Evolutionary conservation across 2,329 filamentous ascomycete species (phyloP), one percentile per base, ranked within the genome.

Genomic region (Zasmidium citrigriseum): DNA sequence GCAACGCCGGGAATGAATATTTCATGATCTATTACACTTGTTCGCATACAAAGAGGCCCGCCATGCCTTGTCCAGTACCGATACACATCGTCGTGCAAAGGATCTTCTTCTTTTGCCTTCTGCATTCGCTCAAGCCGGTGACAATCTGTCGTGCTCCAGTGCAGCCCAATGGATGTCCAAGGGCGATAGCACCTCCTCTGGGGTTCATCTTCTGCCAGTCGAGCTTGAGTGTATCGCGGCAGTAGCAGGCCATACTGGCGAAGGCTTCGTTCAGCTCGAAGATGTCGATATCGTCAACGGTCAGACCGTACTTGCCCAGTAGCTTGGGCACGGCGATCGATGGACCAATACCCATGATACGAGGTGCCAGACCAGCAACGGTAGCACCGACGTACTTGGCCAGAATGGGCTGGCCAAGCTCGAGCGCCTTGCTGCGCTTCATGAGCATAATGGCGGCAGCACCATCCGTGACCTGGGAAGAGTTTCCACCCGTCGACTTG

Each of bases 181-280:
- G 82, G 2, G 90, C 90, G 71, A 95, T 93, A 64, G 90, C 90
- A 63, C 90, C 90, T 67, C 90, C 90, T 60, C 89, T 82, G 23
- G 88, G 83, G 78, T 95, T 95, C 83, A 95, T 84, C 85, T 92
- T 93, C 69, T 82, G 76, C 76, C 83, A 84, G 72, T 90, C 87
- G 52, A 93, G 79, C 64, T 85, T 85, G 52, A 95, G 82, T 65
- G 73, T 77, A 58, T 81, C 75, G 22, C 66, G 62, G 78, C 92
- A 96, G 84, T 97, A 98, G 25, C 97, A 93, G 1, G 91, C 93
- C 95, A 98, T 98, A 53, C 90, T 95, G 21, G 93, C 93, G 71
- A 99, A 99, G 1, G 95, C 95, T 83, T 99, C 95, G 80, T 99
- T 99, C 72, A 99, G 78, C 83, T 98, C 95, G 67, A 93, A 82